phyloP scores from a whole-genome alignment of 331 rosid species.

The Ulmus americana region DNA sequence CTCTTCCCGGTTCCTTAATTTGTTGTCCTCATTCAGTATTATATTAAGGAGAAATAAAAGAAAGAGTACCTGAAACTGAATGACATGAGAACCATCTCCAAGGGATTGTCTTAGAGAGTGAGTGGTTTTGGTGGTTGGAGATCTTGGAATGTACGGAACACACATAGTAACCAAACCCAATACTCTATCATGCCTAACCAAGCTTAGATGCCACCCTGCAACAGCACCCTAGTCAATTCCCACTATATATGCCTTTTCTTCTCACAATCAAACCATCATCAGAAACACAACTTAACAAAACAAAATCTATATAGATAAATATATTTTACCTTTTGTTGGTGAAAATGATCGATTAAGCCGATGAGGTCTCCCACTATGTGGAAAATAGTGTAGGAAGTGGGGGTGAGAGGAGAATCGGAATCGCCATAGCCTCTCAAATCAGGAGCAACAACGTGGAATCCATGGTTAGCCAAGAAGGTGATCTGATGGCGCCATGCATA shows the following conservation, averaged over 20 bases:
- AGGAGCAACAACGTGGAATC: constrained; percentile 69
- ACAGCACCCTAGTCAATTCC: constrained; percentile 69
- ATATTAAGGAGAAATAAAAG: not conserved
- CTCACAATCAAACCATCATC: too few relatives aligned
- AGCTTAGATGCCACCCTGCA: constrained; percentile 56
- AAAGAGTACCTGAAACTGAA: constrained; percentile 58
- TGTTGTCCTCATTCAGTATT: too few relatives aligned
- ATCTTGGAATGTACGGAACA: constrained; percentile 57
- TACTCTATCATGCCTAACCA: constrained; percentile 74
- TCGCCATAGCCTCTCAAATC: constrained; percentile 79
- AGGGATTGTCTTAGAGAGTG: constrained; percentile 29
- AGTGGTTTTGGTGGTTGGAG: constrained; percentile 35
- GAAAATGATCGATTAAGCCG: constrained; percentile 63
- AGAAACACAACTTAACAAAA: too few relatives aligned
- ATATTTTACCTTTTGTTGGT: constrained; percentile 45
- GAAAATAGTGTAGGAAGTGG: constrained; percentile 40
- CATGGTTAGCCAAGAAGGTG: constrained; percentile 43
- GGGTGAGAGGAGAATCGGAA: constrained; percentile 55
- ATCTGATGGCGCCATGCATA: constrained; percentile 63
- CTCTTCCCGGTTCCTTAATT: constrained; percentile 62
- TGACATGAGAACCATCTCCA: constrained; percentile 45
- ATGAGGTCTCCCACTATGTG: constrained; percentile 62
- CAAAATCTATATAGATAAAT: too few relatives aligned
- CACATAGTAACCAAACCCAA: constrained; percentile 44
- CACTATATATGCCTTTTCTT: constrained; percentile 52